Percentiles rank a stretch among this genome's conserved stretches.
phyloP scores from a whole-genome alignment of 169 alveolate species.

The Plasmodium coatneyi region DNA sequence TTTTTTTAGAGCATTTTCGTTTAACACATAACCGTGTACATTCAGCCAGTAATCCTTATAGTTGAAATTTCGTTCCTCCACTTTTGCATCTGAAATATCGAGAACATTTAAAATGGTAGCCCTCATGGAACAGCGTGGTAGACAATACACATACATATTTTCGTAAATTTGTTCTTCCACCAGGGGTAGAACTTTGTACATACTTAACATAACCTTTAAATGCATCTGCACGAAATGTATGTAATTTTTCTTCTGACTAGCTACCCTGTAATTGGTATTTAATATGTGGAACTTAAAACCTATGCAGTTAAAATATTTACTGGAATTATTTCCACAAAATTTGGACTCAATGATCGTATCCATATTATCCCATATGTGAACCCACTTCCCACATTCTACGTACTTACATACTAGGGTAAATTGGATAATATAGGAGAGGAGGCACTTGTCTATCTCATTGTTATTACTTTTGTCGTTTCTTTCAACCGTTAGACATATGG shows the following conservation, averaged over 20 bases:
- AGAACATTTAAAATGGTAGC: conserved; percentile 31
- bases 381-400: conserved; percentile 61
- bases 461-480: not conserved
- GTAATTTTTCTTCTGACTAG: not conserved
- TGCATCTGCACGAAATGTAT: conserved; percentile 15
- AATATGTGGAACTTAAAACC: conserved; percentile 53
- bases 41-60: conserved; percentile 48
- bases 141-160: conserved; percentile 54
- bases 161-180: not conserved
- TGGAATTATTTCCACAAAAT: conserved; percentile 38
- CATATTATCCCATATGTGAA: conserved; percentile 68
- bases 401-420: conserved; percentile 62
- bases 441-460: conserved; percentile 10
- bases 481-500: conserved; percentile 12
- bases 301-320: conserved; percentile 61
- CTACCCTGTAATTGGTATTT: conserved; percentile 39
- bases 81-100: not conserved
- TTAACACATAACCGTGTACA: conserved; percentile 55
- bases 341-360: conserved; percentile 53
- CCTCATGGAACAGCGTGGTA: conserved; percentile 66
- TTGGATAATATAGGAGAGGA: conserved; percentile 52
- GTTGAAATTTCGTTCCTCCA: conserved; percentile 9
- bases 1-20: conserved; percentile 24
- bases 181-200: conserved; percentile 39
- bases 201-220: conserved; percentile 32